These are phyloP conservation scores for Fagus sylvatica DNA, from an alignment of 306 rosid genomes.

Conservation along the genomic window DNA sequence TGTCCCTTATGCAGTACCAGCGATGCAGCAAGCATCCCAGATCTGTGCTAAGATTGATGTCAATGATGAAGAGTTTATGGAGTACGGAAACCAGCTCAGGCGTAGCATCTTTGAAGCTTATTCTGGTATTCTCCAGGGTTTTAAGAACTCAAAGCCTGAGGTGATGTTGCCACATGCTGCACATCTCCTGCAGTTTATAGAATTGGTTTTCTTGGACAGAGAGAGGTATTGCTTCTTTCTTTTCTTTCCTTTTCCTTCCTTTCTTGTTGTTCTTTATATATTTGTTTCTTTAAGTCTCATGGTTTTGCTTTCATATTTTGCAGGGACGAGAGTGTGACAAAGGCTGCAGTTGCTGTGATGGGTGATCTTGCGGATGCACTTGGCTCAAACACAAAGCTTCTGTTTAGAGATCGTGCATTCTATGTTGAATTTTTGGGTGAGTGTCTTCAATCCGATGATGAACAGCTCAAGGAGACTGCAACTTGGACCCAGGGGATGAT, in stretches of 20 bases:
- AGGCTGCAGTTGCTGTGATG: constrained; percentile 37
- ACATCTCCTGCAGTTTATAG: constrained; percentile 39
- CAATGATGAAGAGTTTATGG: constrained; percentile 32
- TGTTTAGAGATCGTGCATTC: constrained; percentile 24
- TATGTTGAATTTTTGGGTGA: constrained; percentile 29
- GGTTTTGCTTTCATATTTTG: neutral
- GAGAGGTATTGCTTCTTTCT: constrained; percentile 11
- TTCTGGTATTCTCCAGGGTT: constrained; percentile 42
- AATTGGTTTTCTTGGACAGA: constrained; percentile 24
- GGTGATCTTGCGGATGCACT: constrained; percentile 43
- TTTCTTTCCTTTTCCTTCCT: neutral
- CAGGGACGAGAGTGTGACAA: constrained; percentile 38
- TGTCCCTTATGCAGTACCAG: constrained; percentile 27
- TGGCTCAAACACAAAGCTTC: constrained; percentile 24
- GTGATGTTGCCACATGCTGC: constrained; percentile 40
- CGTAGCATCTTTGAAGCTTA: constrained; percentile 45
- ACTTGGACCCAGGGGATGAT: constrained; percentile 36
- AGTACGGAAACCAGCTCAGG: constrained; percentile 36
- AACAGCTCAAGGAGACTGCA: constrained; percentile 32
- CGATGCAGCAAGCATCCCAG: constrained; percentile 41
- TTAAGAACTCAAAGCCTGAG: constrained; percentile 32
- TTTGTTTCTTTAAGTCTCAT: neutral
- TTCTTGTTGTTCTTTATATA: neutral
- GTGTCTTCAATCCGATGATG: constrained; percentile 36
- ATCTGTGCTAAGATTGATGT: constrained; percentile 31